Conservation (phyloP, 2,329 filamentous ascomycete species). For the Colletotrichum tamarilloi region DNA sequence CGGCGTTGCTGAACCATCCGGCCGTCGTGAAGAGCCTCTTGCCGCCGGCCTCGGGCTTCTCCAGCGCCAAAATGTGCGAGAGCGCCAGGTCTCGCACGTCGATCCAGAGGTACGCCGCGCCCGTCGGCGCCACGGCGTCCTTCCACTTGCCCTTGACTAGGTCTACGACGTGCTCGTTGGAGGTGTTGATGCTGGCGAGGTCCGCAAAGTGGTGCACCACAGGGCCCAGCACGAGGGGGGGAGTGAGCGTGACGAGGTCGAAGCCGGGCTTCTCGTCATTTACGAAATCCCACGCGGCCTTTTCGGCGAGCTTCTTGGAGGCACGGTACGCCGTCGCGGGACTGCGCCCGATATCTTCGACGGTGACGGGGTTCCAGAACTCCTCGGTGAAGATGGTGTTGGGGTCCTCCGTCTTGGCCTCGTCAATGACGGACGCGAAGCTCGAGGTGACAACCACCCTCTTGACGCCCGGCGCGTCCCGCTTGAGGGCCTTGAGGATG, state of each 20-base stretch:
- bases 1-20: conserved; percentile 58
- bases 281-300: conserved; percentile 65
- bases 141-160: conserved; percentile 63
- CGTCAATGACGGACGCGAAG: conserved; percentile 63
- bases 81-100: conserved; percentile 67
- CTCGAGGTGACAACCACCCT: conserved; percentile 74
- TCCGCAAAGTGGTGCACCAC: conserved; percentile 35
- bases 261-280: conserved; percentile 55
- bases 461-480: conserved; percentile 69
- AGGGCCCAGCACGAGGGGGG: conserved; percentile 57
- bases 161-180: conserved; percentile 62
- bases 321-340: conserved; percentile 62
- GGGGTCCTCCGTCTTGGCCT: conserved; percentile 49
- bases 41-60: conserved; percentile 58
- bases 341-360: conserved; percentile 53
- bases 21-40: conserved; percentile 62
- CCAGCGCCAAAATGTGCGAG: conserved; percentile 64
- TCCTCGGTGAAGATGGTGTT: conserved; percentile 56
- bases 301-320: conserved; percentile 66
- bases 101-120: conserved; percentile 58
- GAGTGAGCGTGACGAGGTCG: conserved; percentile 64
- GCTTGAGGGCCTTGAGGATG: conserved; percentile 77
- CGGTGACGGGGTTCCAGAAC: conserved; percentile 65
- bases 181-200: conserved; percentile 61
- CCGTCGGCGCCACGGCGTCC: conserved; percentile 52